Conservation (phyloP, 495 filamentous ascomycete species). For the Podospora sp. region DNA sequence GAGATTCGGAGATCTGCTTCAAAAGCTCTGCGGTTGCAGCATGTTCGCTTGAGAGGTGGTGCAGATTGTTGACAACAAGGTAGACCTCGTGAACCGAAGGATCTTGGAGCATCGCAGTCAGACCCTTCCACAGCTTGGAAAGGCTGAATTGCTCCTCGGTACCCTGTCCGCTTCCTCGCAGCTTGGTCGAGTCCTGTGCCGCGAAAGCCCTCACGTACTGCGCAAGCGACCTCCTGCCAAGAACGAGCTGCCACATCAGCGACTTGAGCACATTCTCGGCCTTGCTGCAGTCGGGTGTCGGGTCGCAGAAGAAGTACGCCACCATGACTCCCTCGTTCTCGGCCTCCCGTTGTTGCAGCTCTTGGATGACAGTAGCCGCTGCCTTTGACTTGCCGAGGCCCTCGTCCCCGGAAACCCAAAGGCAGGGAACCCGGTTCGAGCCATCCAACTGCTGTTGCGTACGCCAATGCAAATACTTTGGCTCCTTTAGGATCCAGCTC, state of each 20-base stretch:
- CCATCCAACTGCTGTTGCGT: conserved; percentile 4
- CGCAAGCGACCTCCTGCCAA: conserved; percentile 15
- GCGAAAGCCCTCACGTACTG: conserved; percentile 23
- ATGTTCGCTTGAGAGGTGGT: conserved; percentile 18
- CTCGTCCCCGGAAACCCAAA: conserved; percentile 21
- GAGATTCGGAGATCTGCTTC: conserved; percentile 2
- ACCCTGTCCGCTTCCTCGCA: background rate
- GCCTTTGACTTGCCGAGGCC: conserved; percentile 23
- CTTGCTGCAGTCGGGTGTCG: conserved; percentile 10
- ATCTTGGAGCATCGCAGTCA: conserved; percentile 19
- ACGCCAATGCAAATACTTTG: conserved; percentile 14
- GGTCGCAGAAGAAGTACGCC: conserved; percentile 22
- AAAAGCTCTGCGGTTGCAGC: conserved; percentile 10
- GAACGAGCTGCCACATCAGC: conserved; percentile 23
- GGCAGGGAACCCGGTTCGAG: background rate
- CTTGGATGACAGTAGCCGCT: conserved; percentile 12
- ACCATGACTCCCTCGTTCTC: conserved; percentile 12
- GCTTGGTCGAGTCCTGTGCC: conserved; percentile 10
- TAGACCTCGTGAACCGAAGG: conserved; percentile 20
- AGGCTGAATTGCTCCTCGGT: conserved; percentile 18
- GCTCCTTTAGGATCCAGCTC: conserved; percentile 20
- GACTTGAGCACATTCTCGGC: conserved; percentile 20
- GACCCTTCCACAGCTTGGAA: conserved; percentile 20
- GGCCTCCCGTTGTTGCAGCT: conserved; percentile 8
- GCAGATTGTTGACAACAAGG: conserved; percentile 20